Evolutionary conservation across 1,284 basidiomycete genomes (phyloP), one percentile per base, ranked within the genome.

Genomic region (Melampsora larici-populina): DNA sequence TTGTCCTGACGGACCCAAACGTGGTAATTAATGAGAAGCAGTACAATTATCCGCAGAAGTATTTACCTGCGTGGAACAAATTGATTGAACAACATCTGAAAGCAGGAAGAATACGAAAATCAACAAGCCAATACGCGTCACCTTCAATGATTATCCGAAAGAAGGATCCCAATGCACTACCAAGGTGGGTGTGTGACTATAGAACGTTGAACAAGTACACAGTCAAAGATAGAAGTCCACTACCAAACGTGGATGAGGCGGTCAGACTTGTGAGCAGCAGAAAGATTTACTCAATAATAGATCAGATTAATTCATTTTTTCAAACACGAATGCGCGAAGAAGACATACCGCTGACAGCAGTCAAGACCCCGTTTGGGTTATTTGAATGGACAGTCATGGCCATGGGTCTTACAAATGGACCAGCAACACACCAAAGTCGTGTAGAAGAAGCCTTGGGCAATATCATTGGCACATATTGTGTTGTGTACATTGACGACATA

Each of bases 401-500:
- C n/a, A n/a, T n/a, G n/a, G n/a, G n/a, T n/a, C n/a, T n/a, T n/a
- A n/a, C n/a, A n/a, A n/a, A n/a, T n/a, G n/a, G n/a, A n/a, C n/a
- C n/a, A n/a, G n/a, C n/a, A n/a, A n/a, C 0, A 85, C n/a, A n/a
- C 29, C 79, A 80, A 49, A 31, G 31, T 0, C 64, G 71, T 2
- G 49, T 80, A 21, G 79, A 80, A 62, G 73, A 79, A 51, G 79
- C 78, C 6, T 26, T 68, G 7, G 66, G 66, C 1, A 76, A 79
- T 0, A 80, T 81, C 66, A 81, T 87, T 36, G 85, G 86, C 4
- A 81, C 81, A 1, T 82, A 85, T 69, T 85, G 84, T 79, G 82
- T 86, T 77, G 83, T 86, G 0, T 87, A 87, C 76, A 79, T 87
- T 0, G 86, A 87, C 78, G 83, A 87, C 70, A 86, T 87, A 63